A percentile compares a stretch with the other conserved stretches of the same genome.
Evolutionary conservation across 352 stramenopile genomes (phyloP).

Genomic region (Blastocystis hominis): DNA sequence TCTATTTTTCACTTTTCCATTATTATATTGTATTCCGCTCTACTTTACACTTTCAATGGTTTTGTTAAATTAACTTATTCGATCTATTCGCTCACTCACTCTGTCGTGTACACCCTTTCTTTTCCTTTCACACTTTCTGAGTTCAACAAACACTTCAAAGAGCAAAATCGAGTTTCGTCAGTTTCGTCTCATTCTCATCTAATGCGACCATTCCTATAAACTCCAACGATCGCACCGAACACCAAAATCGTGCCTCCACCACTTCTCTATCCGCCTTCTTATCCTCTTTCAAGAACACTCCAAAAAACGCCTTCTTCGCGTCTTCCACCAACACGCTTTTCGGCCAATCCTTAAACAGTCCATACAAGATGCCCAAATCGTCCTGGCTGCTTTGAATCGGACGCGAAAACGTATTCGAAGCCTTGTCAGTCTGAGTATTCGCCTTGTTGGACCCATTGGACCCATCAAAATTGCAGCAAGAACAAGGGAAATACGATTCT

Average conservation of each 20-base stretch:
- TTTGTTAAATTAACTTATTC: too few species aligned
- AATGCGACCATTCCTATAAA: background rate
- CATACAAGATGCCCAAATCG: background rate
- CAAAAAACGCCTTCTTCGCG: slow-evolving; percentile 7
- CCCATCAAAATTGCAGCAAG: slow-evolving; percentile 6
- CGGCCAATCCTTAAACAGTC: background rate
- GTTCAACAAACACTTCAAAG: background rate
- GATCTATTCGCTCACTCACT: too few species aligned
- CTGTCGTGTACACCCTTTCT: too few species aligned
- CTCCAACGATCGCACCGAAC: background rate
- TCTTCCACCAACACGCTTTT: background rate
- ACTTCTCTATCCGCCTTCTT: background rate
- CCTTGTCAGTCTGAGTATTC: too few species aligned
- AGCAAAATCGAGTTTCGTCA: slow-evolving; percentile 23
- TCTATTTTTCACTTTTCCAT: too few species aligned
- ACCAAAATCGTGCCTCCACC: slow-evolving; percentile 34
- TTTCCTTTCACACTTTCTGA: too few species aligned
- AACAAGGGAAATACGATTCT: background rate
- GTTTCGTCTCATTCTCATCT: background rate
- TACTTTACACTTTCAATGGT: too few species aligned
- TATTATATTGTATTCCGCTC: too few species aligned
- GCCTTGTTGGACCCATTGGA: background rate
- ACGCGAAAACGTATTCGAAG: too few species aligned
- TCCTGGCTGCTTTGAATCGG: background rate
- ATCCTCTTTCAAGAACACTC: background rate